Evolutionary conservation across 495 filamentous ascomycete genomes (phyloP).

Genomic region (Thermothielavioides terrestris): DNA sequence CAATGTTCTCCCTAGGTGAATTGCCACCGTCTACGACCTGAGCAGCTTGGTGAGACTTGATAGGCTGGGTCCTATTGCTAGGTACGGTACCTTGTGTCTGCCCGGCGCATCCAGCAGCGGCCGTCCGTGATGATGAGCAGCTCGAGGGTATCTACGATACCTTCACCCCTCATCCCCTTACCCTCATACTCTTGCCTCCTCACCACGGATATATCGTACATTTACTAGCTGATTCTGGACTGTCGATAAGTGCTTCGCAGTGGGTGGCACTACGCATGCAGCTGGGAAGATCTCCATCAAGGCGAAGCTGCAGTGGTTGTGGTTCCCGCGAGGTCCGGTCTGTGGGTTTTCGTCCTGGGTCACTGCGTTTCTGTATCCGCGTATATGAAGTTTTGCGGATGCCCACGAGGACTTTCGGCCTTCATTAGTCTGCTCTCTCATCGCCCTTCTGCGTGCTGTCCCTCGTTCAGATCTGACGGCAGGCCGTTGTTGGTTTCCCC

Average conservation of each 20-base stretch:
- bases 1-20: background rate
- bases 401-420: background rate
- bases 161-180: background rate
- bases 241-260: background rate
- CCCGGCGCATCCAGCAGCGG: background rate
- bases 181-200: background rate
- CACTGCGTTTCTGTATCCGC: conserved; percentile 4
- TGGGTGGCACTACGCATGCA: conserved; percentile 7
- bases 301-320: background rate
- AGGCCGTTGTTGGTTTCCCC: background rate
- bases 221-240: background rate
- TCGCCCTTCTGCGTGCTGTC: background rate
- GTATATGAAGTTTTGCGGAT: conserved; percentile 7
- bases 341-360: background rate
- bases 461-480: background rate
- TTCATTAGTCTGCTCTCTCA: background rate
- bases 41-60: background rate
- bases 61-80: background rate
- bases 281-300: conserved; percentile 16
- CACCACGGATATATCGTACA: no score
- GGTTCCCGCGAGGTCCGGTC: background rate
- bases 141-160: background rate
- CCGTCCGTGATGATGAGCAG: background rate
- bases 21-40: background rate
- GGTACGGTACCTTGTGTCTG: no score